Base-by-base conservation (phyloP, 371 early-diverging fungal species). In the Mortierella sp. region DNA sequence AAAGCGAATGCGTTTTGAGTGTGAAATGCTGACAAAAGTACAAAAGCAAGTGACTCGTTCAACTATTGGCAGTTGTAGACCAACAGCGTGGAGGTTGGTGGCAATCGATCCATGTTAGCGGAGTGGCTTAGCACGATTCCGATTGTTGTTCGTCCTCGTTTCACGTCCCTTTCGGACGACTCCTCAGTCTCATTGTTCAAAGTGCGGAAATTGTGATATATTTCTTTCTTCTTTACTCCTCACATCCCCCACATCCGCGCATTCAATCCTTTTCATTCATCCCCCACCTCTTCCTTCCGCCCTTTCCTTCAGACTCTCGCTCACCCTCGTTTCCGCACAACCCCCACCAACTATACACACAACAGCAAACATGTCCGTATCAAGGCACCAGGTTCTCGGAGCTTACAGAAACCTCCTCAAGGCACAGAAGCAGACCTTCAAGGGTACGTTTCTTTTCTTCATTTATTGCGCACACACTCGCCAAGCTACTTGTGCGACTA, bases 371-470 rank as follows among this genome's bases (percentile, higher is more conserved):
- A 84, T 84, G 79, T 76, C 82, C 65, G 80, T 77, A 63, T 60
- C 86, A 83, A 83, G 80, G 71, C 82, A 79, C 14, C 86, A 83
- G 49, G 83, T 78, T 49, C 80, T 88, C 80, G 76, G 75, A 14
- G 81, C 86, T 35, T 88, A 88, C 86, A 88, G 78, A 44, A 81
- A 79, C 72, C 84, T 88, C 38, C 75, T 88, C 48, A 82, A 75
- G 74, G 80, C 81, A 16, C 88, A 88, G 70, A 78, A 60, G 71
- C 83, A 79, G 75, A 85, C 88, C 10, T 88, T 88, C 78, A 78
- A 79, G 70, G 88, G 87, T 78, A 83, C 14, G 48, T 55, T 63
- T 12, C 14, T 32, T 16, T 32, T 4, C 16, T 14, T 27, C 32
- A 32, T 55, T 55, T 55, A 10, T 55, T 51, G 51, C 21, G 6